Base-by-base conservation (phyloP, 2,329 filamentous ascomycete species). In the Pestalotiopsis sp. region DNA sequence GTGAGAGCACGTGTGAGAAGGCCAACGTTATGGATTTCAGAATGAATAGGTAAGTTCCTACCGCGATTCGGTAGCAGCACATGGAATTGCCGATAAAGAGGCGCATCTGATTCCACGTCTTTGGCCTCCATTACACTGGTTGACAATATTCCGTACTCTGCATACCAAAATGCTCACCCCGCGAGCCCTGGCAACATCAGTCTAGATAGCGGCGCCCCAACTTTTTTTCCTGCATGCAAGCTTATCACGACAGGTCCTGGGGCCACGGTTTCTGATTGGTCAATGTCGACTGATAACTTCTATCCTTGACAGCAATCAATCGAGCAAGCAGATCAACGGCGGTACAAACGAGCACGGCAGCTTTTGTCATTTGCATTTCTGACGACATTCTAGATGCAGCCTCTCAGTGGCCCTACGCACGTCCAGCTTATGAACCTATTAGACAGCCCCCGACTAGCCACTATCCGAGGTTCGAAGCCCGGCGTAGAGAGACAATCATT, bases 401-500 rank as follows among this genome's bases (percentile, higher is more conserved):
- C 14, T 23, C 14, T 60, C 25, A 27, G 31, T 7, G 17, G 25
- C 58, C 31, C 12, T 38, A 12, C 23, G 12, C 56, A n/a, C 12
- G 4, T 23, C 58, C 25, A 13, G 20, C 9, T 6, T n/a, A 6
- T 52, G 5, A 23, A 23, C 17, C 45, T 52, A 52, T 20, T 20
- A 9, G 14, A 38, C 17, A n/a, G 20, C 58, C 57, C 52, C 23
- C 12, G 58, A 31, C 31, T 60, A 60, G 23, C n/a, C 58, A 27
- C 17, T 23, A 14, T 23, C 25, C 25, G 31, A 60, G 58, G 25
- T 38, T 60, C 17, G 4, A 17, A n/a, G 45, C 11, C 45, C 20
- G 45, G 20, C 17, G 17, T 4, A 17, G 17, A 52, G 9, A 17
- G 17, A 23, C 25, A 61, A 38, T 70, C 65, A 71, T 72, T 72